phyloP scores from a whole-genome alignment of 305 asterid genomes.

The Plantago coronopus region DNA sequence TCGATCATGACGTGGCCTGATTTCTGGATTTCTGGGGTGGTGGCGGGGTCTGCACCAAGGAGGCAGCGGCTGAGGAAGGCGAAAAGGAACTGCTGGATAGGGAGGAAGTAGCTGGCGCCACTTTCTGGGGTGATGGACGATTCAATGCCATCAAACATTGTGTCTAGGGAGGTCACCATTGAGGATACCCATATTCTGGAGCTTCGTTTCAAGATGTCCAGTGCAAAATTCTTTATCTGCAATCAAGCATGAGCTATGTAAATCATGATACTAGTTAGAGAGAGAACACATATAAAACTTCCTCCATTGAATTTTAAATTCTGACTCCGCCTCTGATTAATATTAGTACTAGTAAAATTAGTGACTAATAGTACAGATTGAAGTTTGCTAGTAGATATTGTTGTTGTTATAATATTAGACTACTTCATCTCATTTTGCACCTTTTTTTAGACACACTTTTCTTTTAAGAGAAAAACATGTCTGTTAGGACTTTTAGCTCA shows the following conservation, averaged over 20 bases:
- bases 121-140: constrained; percentile 36
- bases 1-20: constrained; percentile 53
- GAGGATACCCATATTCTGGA: constrained; percentile 63
- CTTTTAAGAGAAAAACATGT: too few relatives aligned
- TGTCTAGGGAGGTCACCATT: constrained; percentile 48
- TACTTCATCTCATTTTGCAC: too few relatives aligned
- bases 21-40: constrained; percentile 45
- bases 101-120: constrained; percentile 27
- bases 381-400: too few relatives aligned
- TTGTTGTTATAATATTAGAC: too few relatives aligned
- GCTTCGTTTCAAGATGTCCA: constrained; percentile 62
- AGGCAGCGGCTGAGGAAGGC: constrained; percentile 59
- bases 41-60: constrained; percentile 57
- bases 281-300: too few relatives aligned
- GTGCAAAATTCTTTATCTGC: constrained; percentile 62
- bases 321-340: too few relatives aligned
- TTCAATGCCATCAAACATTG: constrained; percentile 49
- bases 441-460: too few relatives aligned
- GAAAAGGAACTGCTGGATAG: constrained; percentile 65
- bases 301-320: too few relatives aligned
- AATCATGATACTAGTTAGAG: too few relatives aligned
- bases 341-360: too few relatives aligned
- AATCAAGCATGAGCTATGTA: not conserved
- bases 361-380: too few relatives aligned
- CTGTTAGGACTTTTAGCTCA: too few relatives aligned